Evolutionary conservation across 495 filamentous ascomycete species (phyloP).

Genomic region (Lepidopterella palustris): DNA sequence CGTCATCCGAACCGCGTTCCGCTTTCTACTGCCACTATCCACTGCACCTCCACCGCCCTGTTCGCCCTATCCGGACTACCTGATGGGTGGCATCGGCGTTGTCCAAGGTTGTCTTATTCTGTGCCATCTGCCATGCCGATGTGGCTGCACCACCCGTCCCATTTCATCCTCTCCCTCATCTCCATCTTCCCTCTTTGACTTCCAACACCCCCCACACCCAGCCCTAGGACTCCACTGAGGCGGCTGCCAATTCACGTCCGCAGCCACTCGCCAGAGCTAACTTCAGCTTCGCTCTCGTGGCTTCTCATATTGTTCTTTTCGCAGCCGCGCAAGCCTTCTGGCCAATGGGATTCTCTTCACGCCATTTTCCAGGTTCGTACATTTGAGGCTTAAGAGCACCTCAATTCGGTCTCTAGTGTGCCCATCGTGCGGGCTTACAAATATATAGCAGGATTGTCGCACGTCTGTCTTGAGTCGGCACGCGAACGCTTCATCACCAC

Average conservation of each 20-base stretch:
- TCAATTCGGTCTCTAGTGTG: neutral
- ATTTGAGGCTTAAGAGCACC: neutral
- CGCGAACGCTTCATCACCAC: constrained; percentile 18
- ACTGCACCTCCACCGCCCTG: neutral
- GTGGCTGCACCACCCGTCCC: constrained; percentile 11
- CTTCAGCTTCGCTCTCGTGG: neutral
- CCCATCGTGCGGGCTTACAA: constrained; percentile 16
- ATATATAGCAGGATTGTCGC: constrained; percentile 25
- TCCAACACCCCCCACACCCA: constrained; percentile 9
- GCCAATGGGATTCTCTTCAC: constrained; percentile 19
- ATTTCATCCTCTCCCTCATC: constrained; percentile 1
- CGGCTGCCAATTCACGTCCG: constrained; percentile 13
- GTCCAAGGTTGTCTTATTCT: neutral
- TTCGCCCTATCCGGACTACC: neutral
- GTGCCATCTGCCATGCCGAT: constrained; percentile 17
- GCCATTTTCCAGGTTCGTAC: neutral
- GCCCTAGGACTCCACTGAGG: constrained; percentile 11
- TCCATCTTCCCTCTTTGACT: neutral
- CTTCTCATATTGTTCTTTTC: constrained; percentile 6
- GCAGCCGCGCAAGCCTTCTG: neutral
- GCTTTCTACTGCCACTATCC: neutral
- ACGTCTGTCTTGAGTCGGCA: constrained; percentile 25
- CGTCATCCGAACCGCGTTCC: neutral
- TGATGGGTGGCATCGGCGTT: neutral
- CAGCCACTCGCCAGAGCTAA: neutral